Evolutionary conservation across 2,329 filamentous ascomycete genomes (phyloP), one percentile per base, ranked within the genome.

Genomic region (Thermomyces lanuginosus): DNA sequence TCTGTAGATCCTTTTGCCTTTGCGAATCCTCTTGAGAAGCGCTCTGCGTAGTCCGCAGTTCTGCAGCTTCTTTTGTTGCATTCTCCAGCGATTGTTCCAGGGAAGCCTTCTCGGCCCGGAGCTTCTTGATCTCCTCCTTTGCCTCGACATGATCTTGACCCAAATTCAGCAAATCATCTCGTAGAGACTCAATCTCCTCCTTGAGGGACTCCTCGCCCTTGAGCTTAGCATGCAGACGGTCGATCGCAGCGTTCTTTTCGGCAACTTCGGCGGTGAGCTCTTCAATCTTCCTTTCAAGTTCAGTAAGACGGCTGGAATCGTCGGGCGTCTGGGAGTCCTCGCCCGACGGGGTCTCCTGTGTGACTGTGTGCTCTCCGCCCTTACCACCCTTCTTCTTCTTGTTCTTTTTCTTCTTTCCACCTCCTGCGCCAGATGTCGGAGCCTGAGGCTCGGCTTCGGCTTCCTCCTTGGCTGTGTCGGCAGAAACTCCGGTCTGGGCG

Each of bases 121-220:
- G 63, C 28, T 69, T 61, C 54, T 91, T 73, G 26, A 72, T 55
- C 47, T 68, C 73, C 38, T 89, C 73, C 51, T 83, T 86, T 8
- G 78, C 75, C 38, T 80, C 74, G 7, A 92, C 81, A 41, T 86
- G 76, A 33, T 91, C 80, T 39, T 83, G 71, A 6, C 83, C 83
- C 35, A 91, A 72, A 25, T 71, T 64, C 22, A 86, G 56, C 5
- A 95, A 58, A 37, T 84, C 79, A 30, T 92, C 81, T 26, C 76
- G 71, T 33, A 95, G 58, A 3, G 69, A 73, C 41, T 91, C 82
- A 32, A 93, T 78, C 53, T 95, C 84, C 42, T 92, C 84, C 14
- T 70, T 66, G 22, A 92, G 60, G 11, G 76, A 75, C 28, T 86
- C 80, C 42, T 74, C 67, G 30, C 89, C 79, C 9, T 74, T 78